These are phyloP conservation scores for Irineochytrium annulatum DNA, from an alignment of 192 early-diverging fungal genomes.

Conservation along the genomic window DNA sequence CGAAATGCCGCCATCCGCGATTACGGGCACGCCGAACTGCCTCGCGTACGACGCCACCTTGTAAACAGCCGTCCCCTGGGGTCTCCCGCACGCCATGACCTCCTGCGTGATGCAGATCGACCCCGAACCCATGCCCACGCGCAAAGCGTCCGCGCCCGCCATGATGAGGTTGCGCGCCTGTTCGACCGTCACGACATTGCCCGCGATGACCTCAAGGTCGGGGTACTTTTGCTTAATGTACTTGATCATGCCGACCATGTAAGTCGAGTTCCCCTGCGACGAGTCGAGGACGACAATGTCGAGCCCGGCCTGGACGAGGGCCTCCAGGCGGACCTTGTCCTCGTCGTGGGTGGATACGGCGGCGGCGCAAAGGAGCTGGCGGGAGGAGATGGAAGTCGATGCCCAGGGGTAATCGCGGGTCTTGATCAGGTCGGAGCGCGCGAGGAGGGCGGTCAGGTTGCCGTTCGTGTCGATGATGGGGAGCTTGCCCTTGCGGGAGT, in stretches of 20 bases:
- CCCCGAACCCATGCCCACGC: conserved; percentile 96
- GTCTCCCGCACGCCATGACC: conserved; percentile 95
- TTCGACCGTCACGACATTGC: conserved; percentile 95
- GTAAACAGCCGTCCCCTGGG: conserved; percentile 95
- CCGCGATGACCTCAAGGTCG: conserved; percentile 84
- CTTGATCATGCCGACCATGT: conserved; percentile 94
- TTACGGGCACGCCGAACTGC: conserved; percentile 90
- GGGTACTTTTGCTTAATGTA: conserved; percentile 85
- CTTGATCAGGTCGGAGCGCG: conserved; percentile 95
- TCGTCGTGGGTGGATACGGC: conserved; percentile 88
- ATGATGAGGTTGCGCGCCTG: conserved; percentile 87
- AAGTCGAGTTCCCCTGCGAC: conserved; percentile 91
- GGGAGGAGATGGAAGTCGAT: conserved; percentile 71
- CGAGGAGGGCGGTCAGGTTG: conserved; percentile 82
- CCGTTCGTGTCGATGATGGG: conserved; percentile 84
- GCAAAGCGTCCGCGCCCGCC: conserved; percentile 91
- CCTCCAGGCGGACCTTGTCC: conserved; percentile 75
- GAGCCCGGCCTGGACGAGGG: conserved; percentile 88
- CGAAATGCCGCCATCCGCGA: conserved; percentile 95
- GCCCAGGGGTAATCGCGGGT: conserved; percentile 94
- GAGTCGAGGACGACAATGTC: conserved; percentile 95
- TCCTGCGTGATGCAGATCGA: conserved; percentile 99
- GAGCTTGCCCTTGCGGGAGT: conserved; percentile 94
- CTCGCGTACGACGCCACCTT: conserved; percentile 91
- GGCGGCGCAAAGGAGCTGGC: conserved; percentile 92